Percentiles rank a stretch among this genome's conserved stretches.
Evolutionary conservation across 129 eudicot genomes (phyloP).

Genomic region (Heracleum sosnowskyi): DNA sequence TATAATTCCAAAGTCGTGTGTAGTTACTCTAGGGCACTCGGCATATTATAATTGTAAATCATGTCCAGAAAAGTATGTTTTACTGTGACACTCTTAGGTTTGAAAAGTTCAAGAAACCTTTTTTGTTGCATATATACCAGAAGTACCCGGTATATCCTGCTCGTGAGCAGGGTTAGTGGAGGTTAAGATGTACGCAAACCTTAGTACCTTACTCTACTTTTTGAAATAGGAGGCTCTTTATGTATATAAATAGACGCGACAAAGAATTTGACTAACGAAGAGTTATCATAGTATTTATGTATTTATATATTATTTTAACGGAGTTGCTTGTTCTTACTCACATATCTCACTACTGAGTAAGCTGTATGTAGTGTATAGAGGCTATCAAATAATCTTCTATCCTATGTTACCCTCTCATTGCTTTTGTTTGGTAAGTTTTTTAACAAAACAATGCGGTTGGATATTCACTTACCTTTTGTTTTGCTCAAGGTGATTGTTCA

Average conservation of each 20-base stretch:
- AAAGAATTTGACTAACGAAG: background rate
- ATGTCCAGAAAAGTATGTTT: background rate
- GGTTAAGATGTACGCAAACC: background rate
- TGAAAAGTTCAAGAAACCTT: background rate
- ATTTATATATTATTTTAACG: background rate
- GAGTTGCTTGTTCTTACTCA: constrained; percentile 3
- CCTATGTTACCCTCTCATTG: background rate
- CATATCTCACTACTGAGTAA: background rate
- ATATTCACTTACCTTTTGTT: constrained; percentile 14
- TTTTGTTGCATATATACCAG: background rate
- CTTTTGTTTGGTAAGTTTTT: background rate
- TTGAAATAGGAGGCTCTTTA: background rate
- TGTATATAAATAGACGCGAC: background rate
- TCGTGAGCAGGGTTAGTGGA: background rate
- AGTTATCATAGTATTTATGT: background rate
- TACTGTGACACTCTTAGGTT: background rate
- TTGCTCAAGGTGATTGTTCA: constrained; percentile 62
- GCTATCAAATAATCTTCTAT: background rate
- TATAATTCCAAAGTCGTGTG: background rate
- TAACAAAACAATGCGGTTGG: background rate
- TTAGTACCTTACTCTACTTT: background rate
- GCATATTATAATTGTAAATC: background rate
- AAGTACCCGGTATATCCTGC: background rate
- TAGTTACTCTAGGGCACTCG: background rate
- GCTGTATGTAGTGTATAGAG: background rate